phyloP scores from a whole-genome alignment of 2,329 filamentous ascomycete species.

The Colletotrichum sublineola region DNA sequence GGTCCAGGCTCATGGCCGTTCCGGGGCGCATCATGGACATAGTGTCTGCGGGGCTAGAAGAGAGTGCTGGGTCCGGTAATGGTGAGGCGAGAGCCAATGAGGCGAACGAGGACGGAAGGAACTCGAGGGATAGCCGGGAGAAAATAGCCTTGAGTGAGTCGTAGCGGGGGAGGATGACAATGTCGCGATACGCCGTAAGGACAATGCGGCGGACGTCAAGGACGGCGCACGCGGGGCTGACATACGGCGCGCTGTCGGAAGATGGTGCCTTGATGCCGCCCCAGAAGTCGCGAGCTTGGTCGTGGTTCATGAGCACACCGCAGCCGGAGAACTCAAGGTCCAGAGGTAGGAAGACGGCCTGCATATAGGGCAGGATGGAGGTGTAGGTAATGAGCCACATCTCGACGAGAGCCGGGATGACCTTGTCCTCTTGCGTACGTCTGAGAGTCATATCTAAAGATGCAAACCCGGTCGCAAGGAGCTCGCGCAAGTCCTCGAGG shows the following conservation, averaged over 20 bases:
- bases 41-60: slow-evolving; percentile 61
- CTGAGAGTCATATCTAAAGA: slow-evolving; percentile 87
- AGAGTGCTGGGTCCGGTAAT: slow-evolving; percentile 61
- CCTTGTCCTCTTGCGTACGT: slow-evolving; percentile 82
- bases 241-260: slow-evolving; percentile 55
- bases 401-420: slow-evolving; percentile 92
- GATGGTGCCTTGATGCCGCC: slow-evolving; percentile 70
- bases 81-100: slow-evolving; percentile 68
- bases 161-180: slow-evolving; percentile 88
- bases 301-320: slow-evolving; percentile 81
- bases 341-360: slow-evolving; percentile 92
- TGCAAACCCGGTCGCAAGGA: slow-evolving; percentile 84
- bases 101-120: slow-evolving; percentile 67
- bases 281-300: slow-evolving; percentile 93
- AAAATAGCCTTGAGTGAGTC: slow-evolving; percentile 91
- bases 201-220: slow-evolving; percentile 92
- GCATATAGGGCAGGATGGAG: slow-evolving; percentile 90
- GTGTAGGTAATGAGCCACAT: slow-evolving; percentile 96
- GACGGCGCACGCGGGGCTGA: slow-evolving; percentile 64
- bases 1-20: slow-evolving; percentile 82
- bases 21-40: slow-evolving; percentile 69
- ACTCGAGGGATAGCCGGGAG: slow-evolving; percentile 89
- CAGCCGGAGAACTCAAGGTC: slow-evolving; percentile 93
- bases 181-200: slow-evolving; percentile 88
- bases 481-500: slow-evolving; percentile 81